Conservation (phyloP, 768 basidiomycete species). For the Boletellus ananiceps region DNA sequence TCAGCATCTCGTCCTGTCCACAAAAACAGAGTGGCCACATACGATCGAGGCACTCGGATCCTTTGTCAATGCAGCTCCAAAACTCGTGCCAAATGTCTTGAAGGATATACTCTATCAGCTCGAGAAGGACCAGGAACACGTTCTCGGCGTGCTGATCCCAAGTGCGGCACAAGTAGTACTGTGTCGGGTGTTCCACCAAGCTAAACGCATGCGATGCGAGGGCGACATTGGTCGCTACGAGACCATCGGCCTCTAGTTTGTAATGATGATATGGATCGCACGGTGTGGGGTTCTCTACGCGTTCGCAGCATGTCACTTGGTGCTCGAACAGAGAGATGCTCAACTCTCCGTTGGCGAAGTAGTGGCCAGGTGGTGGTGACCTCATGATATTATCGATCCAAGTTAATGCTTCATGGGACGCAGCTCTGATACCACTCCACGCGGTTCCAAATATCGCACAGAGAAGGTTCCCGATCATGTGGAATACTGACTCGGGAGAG, state of each 20-base stretch:
- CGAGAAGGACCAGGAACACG: conserved; percentile 15
- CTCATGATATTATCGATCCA: conserved; percentile 5
- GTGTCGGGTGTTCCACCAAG: conserved; percentile 2
- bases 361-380: conserved; percentile 15
- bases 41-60: not conserved
- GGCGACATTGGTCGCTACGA: conserved; percentile 7
- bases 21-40: not conserved
- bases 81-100: not conserved
- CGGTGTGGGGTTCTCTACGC: not conserved
- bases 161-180: conserved; percentile 20
- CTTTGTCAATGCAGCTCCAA: not conserved
- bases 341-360: conserved; percentile 22
- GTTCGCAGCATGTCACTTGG: conserved; percentile 10
- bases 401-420: not conserved
- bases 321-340: conserved; percentile 22
- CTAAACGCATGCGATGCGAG: not conserved
- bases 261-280: conserved; percentile 3
- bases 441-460: conserved; percentile 4
- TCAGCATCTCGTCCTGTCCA: not conserved
- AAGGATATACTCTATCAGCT: conserved; percentile 13
- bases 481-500: conserved; percentile 5
- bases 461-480: conserved; percentile 14
- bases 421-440: conserved; percentile 9
- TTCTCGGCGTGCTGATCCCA: conserved; percentile 16
- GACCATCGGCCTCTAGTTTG: conserved; percentile 10